A percentile compares a stretch with the other conserved stretches of the same genome.
These are phyloP conservation scores for Meripilus lineatus DNA, from an alignment of 1,284 basidiomycete species.

Conservation along the genomic window DNA sequence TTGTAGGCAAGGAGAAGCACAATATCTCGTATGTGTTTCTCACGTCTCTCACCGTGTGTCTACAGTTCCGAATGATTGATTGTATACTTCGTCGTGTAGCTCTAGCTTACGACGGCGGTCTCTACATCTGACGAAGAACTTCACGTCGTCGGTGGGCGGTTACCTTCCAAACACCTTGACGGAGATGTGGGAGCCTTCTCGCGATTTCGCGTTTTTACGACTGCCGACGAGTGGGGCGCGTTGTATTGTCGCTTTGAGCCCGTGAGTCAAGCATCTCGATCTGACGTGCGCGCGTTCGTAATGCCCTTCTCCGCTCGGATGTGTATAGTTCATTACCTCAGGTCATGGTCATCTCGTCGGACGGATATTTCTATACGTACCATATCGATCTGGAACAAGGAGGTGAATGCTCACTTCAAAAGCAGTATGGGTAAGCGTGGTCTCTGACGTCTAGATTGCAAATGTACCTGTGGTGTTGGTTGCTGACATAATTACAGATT, in stretches of 20 bases:
- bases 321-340: conserved; percentile 80
- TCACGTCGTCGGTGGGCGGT: conserved; percentile 82
- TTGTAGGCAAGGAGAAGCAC: conserved; percentile 66
- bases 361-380: conserved; percentile 95
- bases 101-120: conserved; percentile 68
- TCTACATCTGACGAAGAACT: conserved; percentile 71
- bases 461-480: background rate
- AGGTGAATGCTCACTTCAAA: conserved; percentile 92
- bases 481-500: conserved; percentile 9
- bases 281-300: background rate
- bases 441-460: background rate
- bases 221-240: conserved; percentile 78
- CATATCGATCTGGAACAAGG: conserved; percentile 95
- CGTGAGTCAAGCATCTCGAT: conserved; percentile 44
- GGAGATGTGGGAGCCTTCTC: conserved; percentile 95
- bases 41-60: conserved; percentile 28
- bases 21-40: no score
- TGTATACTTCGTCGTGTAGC: conserved; percentile 25
- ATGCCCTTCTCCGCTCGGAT: conserved; percentile 3
- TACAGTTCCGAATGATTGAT: background rate
- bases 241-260: conserved; percentile 83
- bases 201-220: conserved; percentile 93
- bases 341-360: conserved; percentile 95
- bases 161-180: conserved; percentile 90
- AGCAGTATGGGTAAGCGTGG: conserved; percentile 75